Percentiles rank a stretch among this genome's conserved stretches.
These are phyloP conservation scores for Begonia fuchsioides DNA, from an alignment of 306 rosid species.

Conservation along the genomic window DNA sequence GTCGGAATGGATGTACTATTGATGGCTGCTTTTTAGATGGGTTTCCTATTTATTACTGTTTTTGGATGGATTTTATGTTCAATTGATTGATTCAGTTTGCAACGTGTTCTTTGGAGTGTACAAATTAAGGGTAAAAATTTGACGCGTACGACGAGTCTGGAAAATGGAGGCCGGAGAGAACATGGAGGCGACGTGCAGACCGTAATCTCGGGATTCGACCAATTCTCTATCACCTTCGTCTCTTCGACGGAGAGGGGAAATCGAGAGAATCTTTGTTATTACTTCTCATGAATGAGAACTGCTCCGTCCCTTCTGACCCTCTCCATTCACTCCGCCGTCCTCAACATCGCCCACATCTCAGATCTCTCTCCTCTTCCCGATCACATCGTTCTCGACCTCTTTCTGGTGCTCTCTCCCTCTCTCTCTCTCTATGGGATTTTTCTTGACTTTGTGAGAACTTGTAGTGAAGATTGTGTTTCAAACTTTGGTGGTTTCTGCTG, in stretches of 20 bases:
- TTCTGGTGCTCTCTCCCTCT: constrained; percentile 26
- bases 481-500: too few relatives aligned
- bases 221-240: constrained; percentile 11
- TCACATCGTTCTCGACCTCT: constrained; percentile 81
- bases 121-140: too few relatives aligned
- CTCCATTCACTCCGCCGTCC: constrained; percentile 69
- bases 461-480: not conserved
- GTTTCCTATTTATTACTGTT: too few relatives aligned
- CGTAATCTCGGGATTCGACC: constrained; percentile 23
- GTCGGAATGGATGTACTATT: too few relatives aligned
- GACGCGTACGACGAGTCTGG: too few relatives aligned
- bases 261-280: not conserved
- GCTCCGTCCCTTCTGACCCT: constrained; percentile 85
- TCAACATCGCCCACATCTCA: constrained; percentile 57
- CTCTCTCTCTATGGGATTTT: not conserved
- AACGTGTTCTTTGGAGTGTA: too few relatives aligned
- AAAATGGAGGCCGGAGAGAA: constrained; percentile 8
- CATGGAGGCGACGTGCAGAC: constrained; percentile 7
- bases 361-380: constrained; percentile 91
- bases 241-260: not conserved
- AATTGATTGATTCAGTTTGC: too few relatives aligned
- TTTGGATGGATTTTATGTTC: too few relatives aligned
- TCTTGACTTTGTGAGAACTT: not conserved
- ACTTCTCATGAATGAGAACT: constrained; percentile 33
- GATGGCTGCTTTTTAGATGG: too few relatives aligned